Base-by-base conservation (phyloP, 768 basidiomycete species). In the Strobilomyces echinocephalus region DNA sequence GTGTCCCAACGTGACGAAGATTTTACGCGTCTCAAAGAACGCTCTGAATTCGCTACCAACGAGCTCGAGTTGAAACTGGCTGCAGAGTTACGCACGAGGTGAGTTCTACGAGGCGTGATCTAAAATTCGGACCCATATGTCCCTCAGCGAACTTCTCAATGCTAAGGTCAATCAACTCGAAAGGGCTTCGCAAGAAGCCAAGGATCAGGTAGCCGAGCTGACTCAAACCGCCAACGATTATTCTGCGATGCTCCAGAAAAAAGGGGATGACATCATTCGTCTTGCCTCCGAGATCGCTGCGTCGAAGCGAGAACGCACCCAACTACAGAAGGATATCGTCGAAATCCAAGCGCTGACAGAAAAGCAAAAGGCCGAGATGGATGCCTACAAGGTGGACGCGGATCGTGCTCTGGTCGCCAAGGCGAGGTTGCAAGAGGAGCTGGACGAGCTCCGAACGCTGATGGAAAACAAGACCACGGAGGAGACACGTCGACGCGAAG, bases 391-490 rank as follows among this genome's bases (percentile, higher is more conserved):
- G 52, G 74, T 77, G 31, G 84, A 82, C 45, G 41, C 70, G 66
- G 67, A 85, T 69, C 73, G 78, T 34, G 69, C 73, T 2, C 65
- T 72, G 10, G 60, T 59, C 5, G 71, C 77, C 3, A 82, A 81
- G 26, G 72, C 73, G 26, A 88, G 85, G 62, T 74, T 95, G 3
- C 84, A 91, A 62, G 79, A 77, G 38, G 95, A 97, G 69, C 74
- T 97, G 11, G 94, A 95, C 61, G 87, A 91, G 56, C 76, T 98
- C 8, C 85, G 94, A 8, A 74, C 80, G n/a, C 73, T 89, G 14
- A 81, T 97, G 73, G 84, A 86, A 43, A 88, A 89, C 1, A 97
- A 93, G 68, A 80, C 85, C 0, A 85, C 84, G 24, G 94, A 97
- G 67, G 94, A 93, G 62, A 87, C 82, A 9, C 85, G 86, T 30